A percentile compares a stretch with the other conserved stretches of the same genome.
phyloP scores from a whole-genome alignment of 1,284 basidiomycete genomes.

The Papiliotrema terrestris region DNA sequence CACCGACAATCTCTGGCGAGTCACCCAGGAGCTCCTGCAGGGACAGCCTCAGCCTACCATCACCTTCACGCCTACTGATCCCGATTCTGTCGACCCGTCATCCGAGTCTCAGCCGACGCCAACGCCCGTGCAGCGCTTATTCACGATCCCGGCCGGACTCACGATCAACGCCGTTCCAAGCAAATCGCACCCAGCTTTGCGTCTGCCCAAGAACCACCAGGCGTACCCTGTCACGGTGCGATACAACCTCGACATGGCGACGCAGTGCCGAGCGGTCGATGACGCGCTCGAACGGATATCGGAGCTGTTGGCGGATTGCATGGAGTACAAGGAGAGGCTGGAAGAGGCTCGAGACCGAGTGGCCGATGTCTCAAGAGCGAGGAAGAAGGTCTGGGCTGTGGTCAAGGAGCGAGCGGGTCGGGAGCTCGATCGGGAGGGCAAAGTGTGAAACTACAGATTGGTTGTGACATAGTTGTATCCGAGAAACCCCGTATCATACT shows the following conservation, averaged over 20 bases:
- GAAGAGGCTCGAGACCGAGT: constrained; percentile 53
- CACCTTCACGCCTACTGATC: constrained; percentile 24
- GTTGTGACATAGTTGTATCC: background rate
- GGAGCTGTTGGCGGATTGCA: constrained; percentile 52
- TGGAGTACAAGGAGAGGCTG: constrained; percentile 53
- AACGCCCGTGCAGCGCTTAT: constrained; percentile 45
- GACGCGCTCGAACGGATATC: constrained; percentile 46
- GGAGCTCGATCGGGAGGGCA: constrained; percentile 33
- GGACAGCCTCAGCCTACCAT: constrained; percentile 24
- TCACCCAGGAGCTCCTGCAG: constrained; percentile 39
- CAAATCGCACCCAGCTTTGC: constrained; percentile 27
- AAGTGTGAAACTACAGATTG: background rate
- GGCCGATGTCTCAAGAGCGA: constrained; percentile 50
- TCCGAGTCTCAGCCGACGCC: constrained; percentile 15
- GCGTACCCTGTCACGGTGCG: constrained; percentile 28
- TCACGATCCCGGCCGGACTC: constrained; percentile 43
- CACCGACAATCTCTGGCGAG: constrained; percentile 45
- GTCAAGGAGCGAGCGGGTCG: constrained; percentile 45
- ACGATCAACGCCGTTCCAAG: constrained; percentile 38
- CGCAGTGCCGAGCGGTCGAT: constrained; percentile 44
- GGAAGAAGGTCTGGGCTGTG: constrained; percentile 52
- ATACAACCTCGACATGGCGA: constrained; percentile 44
- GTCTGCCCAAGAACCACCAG: constrained; percentile 25
- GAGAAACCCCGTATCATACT: too few species aligned
- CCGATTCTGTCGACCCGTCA: constrained; percentile 17